Conservation (phyloP, 2,329 filamentous ascomycete genomes). For the Calonectria fujianensis region DNA sequence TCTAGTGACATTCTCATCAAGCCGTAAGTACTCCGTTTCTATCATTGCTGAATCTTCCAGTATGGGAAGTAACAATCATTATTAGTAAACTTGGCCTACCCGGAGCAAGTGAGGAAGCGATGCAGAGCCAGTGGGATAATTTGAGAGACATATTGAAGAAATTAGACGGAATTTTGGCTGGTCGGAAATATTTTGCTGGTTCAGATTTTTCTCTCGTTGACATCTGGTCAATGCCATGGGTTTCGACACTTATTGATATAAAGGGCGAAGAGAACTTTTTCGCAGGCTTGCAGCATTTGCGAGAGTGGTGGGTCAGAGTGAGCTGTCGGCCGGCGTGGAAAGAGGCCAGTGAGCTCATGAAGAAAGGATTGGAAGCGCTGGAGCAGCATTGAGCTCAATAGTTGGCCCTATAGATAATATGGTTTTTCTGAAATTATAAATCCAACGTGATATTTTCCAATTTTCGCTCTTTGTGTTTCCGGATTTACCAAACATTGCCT, state of each 20-base stretch:
- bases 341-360: background rate
- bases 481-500: too few relatives aligned
- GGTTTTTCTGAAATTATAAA: too few relatives aligned
- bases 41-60: background rate
- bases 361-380: background rate
- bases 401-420: too few relatives aligned
- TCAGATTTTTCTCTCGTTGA: background rate
- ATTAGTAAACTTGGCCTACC: background rate
- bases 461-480: too few relatives aligned
- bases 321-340: background rate
- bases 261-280: background rate
- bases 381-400: background rate
- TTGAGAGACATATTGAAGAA: background rate
- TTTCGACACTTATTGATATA: background rate
- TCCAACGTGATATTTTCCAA: too few relatives aligned
- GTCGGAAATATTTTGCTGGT: background rate
- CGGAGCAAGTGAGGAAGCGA: background rate
- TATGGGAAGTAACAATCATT: background rate
- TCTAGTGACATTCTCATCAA: background rate
- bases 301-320: slow-evolving; percentile 1
- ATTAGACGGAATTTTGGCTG: background rate
- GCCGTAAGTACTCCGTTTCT: background rate
- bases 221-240: slow-evolving; percentile 1
- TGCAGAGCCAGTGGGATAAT: background rate
- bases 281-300: background rate